Base-by-base conservation (phyloP, 2,329 filamentous ascomycete species). In the Achaetomium macrosporum region DNA sequence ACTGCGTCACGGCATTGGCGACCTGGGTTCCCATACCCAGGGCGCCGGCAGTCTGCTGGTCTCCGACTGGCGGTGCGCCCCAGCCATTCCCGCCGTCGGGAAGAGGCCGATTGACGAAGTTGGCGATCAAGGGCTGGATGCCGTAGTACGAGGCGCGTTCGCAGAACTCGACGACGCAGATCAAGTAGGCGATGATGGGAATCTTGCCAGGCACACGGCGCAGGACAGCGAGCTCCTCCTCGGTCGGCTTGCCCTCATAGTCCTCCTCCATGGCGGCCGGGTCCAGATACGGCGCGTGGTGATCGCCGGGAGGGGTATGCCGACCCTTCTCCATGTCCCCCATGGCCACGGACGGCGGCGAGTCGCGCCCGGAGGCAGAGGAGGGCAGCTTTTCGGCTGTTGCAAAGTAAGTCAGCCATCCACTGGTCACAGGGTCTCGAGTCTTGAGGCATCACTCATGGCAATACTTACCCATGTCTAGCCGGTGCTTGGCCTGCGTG, bases 101-200 rank as follows among this genome's bases (percentile, higher is more conserved):
- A 4, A 87, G 63, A 3, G 78, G 76, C 10, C 78, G 77, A 59
- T 85, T 78, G 61, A 86, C 76, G 60, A 77, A 86, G 64, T 86
- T 86, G 57, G 72, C 73, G 64, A 83, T 82, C 8, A 73, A 59
- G 0, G 74, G 75, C 56, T 76, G 72, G 6, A 75, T 71, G 55
- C 80, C 81, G 61, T 82, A 82, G 69, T 79, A 84, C 0, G 79
- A 82, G 2, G 79, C 80, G 50, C 81, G 71, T 62, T 84, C 81
- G 50, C 77, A 78, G 55, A 83, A 78, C 57, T 84, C 81, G 39
- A 83, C 78, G 7, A 77, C 59, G 56, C 80, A 83, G 30, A 84
- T 74, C 3, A 78, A 61, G 59, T 79, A 84, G n/a, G 78, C 74
- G 3, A 77, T 69, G 12, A 68, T 53, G 1, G 81, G 78, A 2